Conservation (phyloP, 129 eudicot genomes). For the Saussurea involucrata region DNA sequence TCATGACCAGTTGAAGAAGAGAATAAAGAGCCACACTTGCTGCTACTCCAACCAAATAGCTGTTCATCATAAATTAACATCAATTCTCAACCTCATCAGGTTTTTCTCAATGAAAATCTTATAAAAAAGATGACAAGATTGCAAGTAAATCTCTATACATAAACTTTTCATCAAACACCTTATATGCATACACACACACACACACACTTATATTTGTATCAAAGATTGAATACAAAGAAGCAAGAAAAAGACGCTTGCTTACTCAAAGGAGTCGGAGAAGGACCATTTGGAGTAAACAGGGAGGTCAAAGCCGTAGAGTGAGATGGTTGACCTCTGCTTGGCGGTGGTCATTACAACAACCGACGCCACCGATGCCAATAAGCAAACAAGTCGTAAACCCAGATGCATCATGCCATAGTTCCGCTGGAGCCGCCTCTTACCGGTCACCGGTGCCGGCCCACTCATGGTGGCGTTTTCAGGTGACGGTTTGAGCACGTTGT, state of each 20-base stretch:
- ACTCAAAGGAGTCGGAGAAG: constrained; percentile 81
- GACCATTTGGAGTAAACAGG: constrained; percentile 93
- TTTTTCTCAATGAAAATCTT: background rate
- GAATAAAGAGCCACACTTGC: constrained; percentile 76
- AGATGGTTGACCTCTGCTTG: constrained; percentile 53
- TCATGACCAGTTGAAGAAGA: constrained; percentile 58
- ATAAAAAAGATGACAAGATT: no score
- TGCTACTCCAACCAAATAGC: constrained; percentile 83
- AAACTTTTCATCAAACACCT: background rate
- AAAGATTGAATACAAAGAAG: no score
- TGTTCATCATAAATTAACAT: constrained; percentile 21
- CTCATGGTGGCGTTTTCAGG: constrained; percentile 30
- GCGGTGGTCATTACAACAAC: constrained; percentile 60
- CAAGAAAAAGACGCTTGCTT: constrained; percentile 26
- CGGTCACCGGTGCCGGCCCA: constrained; percentile 6
- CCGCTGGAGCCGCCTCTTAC: constrained; percentile 17
- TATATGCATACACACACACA: background rate
- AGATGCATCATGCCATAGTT: constrained; percentile 36
- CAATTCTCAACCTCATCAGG: no score
- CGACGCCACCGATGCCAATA: constrained; percentile 45
- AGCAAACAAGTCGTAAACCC: constrained; percentile 46
- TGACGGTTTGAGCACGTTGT: constrained; percentile 18
- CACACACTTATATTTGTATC: background rate
- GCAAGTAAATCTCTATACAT: no score
- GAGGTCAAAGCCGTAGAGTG: constrained; percentile 60